Conservation (phyloP, 2,329 filamentous ascomycete genomes). For the Arthroderma sp. region DNA sequence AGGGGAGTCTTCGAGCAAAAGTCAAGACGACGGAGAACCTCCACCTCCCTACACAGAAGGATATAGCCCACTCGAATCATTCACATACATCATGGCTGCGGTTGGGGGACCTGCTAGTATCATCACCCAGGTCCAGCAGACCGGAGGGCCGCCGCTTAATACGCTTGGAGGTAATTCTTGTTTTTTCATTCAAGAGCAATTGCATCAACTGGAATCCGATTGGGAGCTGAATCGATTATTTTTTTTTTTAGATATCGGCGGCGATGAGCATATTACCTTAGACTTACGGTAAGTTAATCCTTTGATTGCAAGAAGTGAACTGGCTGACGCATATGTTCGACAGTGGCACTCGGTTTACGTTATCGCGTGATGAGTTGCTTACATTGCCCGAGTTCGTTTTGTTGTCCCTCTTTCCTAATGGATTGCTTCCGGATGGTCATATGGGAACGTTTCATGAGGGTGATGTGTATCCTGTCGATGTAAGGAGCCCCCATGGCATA, state of each 20-base stretch:
- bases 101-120: slow-evolving; percentile 96
- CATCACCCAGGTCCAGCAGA: slow-evolving; percentile 97
- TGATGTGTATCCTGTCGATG: slow-evolving; percentile 93
- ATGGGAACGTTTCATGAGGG: slow-evolving; percentile 86
- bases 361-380: slow-evolving; percentile 86
- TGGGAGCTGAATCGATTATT: neutral
- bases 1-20: slow-evolving; percentile 55
- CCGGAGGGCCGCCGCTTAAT: slow-evolving; percentile 71
- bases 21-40: slow-evolving; percentile 68
- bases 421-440: slow-evolving; percentile 92
- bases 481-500: slow-evolving; percentile 42
- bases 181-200: neutral
- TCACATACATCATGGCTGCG: slow-evolving; percentile 94
- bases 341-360: slow-evolving; percentile 60
- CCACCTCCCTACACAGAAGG: slow-evolving; percentile 85
- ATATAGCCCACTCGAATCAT: slow-evolving; percentile 78
- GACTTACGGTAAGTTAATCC: slow-evolving; percentile 62
- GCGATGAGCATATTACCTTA: slow-evolving; percentile 88
- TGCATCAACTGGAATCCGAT: neutral
- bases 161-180: slow-evolving; percentile 60
- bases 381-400: slow-evolving; percentile 95
- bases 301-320: neutral
- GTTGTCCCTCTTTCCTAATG: slow-evolving; percentile 94
- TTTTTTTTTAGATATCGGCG: slow-evolving; percentile 19
- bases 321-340: slow-evolving; percentile 2